Evolutionary conservation across 2,329 filamentous ascomycete species (phyloP), one percentile per base, ranked within the genome.

Genomic region (Hypomyces perniciosus): DNA sequence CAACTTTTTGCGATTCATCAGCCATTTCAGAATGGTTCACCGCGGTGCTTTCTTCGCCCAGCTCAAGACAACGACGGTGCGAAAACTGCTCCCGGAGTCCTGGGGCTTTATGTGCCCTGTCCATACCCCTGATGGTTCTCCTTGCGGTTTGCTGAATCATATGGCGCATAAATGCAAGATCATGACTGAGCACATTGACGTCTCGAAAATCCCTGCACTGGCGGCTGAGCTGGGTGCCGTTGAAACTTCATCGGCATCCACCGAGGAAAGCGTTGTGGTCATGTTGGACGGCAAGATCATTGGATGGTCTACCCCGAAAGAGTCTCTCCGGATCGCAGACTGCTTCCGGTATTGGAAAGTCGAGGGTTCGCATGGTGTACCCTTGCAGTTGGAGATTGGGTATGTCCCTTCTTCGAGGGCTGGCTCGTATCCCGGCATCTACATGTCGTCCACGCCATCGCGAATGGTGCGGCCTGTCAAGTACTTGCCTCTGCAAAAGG

Each of bases 51-150:
- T 99, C 80, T 99, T 99, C 68, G 93, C 93, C 4, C 89, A 97
- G 67, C 73, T 99, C 57, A 97, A 96, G 72, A 99, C 93, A 0
- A 99, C 93, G 0, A 93, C 93, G 0, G 93, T 99, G 46, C 83
- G 93, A 73, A 99, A 97, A 69, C 75, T 99, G 60, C 73, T 97
- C 20, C 93, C 93, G 2, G 93, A 99, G 66, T 96, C 90, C 60
- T 99, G 93, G 93, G 93, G 93, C 6, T 99, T 96, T 72, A 76
- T 99, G 59, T 99, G 93, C 64, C 93, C 93, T 13, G 92, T 97
- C 2, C 93, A 99, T 69, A 99, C 93, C 4, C 93, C 93, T 56
- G 93, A 99, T 79, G 93, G 93, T 72, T 80, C 87, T 63, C 93
- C 93, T 54, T 99, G 93, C 68, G 93, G 93, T 65, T 77, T 99